A percentile compares a stretch with the other conserved stretches of the same genome.
Evolutionary conservation across 768 basidiomycete species (phyloP).

Genomic region (Mycena amicta): DNA sequence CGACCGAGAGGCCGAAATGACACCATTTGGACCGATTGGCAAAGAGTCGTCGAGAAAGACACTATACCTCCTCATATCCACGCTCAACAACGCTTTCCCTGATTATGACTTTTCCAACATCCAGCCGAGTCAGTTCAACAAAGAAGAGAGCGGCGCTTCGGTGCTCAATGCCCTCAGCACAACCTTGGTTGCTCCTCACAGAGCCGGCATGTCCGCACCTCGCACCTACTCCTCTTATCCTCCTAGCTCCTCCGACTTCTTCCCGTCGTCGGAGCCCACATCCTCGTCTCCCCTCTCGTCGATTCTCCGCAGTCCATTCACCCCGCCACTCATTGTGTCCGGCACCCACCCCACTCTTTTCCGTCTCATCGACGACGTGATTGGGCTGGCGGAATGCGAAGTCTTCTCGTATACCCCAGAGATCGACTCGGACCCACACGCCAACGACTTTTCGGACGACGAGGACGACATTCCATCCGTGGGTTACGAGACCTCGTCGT

Average conservation of each 20-base stretch:
- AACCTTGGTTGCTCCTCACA: conserved; percentile 75
- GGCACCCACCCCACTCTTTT: conserved; percentile 90
- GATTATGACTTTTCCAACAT: conserved; percentile 97
- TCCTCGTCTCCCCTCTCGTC: conserved; percentile 70
- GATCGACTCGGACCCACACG: conserved; percentile 93
- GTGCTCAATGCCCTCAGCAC: conserved; percentile 86
- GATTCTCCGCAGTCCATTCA: conserved; percentile 61
- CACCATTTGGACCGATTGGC: conserved; percentile 90
- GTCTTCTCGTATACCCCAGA: conserved; percentile 95
- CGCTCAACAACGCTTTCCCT: conserved; percentile 95
- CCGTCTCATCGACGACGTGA: conserved; percentile 85
- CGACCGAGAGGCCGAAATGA: conserved; percentile 72
- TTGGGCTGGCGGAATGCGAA: conserved; percentile 89
- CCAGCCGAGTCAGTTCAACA: conserved; percentile 85
- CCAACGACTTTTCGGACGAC: conserved; percentile 76
- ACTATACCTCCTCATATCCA: conserved; percentile 93
- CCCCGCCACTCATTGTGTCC: conserved; percentile 71
- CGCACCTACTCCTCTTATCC: conserved; percentile 89
- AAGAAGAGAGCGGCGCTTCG: conserved; percentile 75
- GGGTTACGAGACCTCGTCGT: conserved; percentile 69
- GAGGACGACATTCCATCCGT: conserved; percentile 72
- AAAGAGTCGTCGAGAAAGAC: conserved; percentile 86
- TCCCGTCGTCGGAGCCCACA: conserved; percentile 73
- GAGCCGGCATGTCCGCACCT: conserved; percentile 65
- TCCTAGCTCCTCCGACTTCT: conserved; percentile 68